These are phyloP conservation scores for Trichoderma koningii DNA, from an alignment of 2,329 filamentous ascomycete genomes.

Conservation along the genomic window DNA sequence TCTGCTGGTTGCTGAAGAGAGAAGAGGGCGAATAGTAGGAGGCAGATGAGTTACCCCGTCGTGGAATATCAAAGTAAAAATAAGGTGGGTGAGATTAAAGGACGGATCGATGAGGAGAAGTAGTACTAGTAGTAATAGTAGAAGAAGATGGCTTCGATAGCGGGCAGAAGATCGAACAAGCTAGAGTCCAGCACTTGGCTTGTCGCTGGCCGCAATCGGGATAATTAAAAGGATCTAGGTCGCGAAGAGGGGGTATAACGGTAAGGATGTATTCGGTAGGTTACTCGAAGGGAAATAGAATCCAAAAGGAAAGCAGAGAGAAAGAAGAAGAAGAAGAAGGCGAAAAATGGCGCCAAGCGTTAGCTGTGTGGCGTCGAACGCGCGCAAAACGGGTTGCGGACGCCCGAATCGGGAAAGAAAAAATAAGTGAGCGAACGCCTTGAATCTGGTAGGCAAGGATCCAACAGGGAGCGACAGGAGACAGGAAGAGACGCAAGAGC, in stretches of 20 bases:
- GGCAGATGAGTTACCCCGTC: background rate
- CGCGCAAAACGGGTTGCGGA: constrained; percentile 21
- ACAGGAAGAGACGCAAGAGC: background rate
- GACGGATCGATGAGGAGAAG: background rate
- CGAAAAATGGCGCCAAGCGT: constrained; percentile 22
- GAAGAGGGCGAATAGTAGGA: background rate
- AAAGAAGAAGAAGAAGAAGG: constrained; percentile 12
- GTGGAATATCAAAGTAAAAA: background rate
- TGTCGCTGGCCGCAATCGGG: constrained; percentile 24
- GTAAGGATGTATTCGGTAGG: constrained; percentile 16
- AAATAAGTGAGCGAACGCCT: constrained; percentile 15
- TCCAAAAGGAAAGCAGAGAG: constrained; percentile 15
- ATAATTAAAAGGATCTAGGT: constrained; percentile 20
- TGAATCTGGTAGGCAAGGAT: constrained; percentile 15
- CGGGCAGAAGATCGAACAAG: constrained; percentile 14
- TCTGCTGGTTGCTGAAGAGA: constrained; percentile 4
- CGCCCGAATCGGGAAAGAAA: constrained; percentile 6
- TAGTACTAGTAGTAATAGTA: background rate
- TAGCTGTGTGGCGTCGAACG: constrained; percentile 12
- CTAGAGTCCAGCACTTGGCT: constrained; percentile 26
- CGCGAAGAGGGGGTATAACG: constrained; percentile 10
- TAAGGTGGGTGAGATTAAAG: background rate
- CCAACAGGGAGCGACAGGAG: constrained; percentile 11
- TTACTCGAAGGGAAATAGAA: constrained; percentile 21
- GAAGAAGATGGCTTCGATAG: background rate